A percentile compares a stretch with the other conserved stretches of the same genome.
These are phyloP conservation scores for Solanum paucissectum DNA, from an alignment of 257 asterid species.

Conservation along the genomic window DNA sequence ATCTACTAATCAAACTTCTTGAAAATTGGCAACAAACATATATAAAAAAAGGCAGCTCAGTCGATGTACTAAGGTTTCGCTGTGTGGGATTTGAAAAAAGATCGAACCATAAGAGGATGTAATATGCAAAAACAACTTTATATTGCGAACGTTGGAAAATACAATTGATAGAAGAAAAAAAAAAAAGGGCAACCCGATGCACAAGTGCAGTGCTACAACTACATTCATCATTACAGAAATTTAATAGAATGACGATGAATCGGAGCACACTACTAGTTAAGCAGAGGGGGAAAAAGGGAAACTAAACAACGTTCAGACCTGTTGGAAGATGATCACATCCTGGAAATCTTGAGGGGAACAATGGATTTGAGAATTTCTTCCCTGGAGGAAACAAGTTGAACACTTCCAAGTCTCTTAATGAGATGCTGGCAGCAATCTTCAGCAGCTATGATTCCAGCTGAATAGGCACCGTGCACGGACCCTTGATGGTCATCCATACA, in stretches of 20 bases:
- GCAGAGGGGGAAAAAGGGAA: not conserved
- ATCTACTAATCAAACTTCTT: no score
- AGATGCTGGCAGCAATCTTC: slow-evolving; percentile 62
- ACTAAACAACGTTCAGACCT: not conserved
- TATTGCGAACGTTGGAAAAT: no score
- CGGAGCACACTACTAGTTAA: not conserved
- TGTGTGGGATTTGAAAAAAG: no score
- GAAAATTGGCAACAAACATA: no score
- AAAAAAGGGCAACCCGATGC: no score
- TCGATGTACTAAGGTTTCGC: no score
- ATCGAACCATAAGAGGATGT: no score
- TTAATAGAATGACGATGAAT: not conserved
- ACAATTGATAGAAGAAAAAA: no score
- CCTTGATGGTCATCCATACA: slow-evolving; percentile 82
- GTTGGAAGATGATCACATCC: slow-evolving; percentile 29
- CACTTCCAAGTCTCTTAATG: slow-evolving; percentile 43
- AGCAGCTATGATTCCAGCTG: slow-evolving; percentile 89
- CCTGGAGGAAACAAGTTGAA: slow-evolving; percentile 47
- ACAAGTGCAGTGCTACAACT: no score
- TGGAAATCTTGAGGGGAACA: slow-evolving; percentile 82
- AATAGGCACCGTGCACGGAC: slow-evolving; percentile 92
- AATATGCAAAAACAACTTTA: no score
- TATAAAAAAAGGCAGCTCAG: no score
- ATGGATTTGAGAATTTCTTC: slow-evolving; percentile 58
- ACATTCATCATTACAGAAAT: no score